Evolutionary conservation across 345 rosid genomes (phyloP).

Genomic region (Punica granatum): DNA sequence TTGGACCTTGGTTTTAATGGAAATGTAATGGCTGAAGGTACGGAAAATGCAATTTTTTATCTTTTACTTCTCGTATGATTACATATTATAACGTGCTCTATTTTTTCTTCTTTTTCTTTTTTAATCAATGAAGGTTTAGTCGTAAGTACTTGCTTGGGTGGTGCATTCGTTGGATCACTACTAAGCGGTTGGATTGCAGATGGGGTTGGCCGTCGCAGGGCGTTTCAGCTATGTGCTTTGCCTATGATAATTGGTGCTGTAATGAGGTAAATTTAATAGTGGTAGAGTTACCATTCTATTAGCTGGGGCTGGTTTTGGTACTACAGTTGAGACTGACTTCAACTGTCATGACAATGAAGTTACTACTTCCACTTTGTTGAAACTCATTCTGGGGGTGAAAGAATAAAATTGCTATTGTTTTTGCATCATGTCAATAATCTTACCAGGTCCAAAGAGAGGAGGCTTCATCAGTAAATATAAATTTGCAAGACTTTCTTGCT

Average conservation of each 20-base stretch:
- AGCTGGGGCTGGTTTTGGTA: neutral
- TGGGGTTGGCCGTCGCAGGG: conserved; percentile 87
- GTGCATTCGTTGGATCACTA: conserved; percentile 81
- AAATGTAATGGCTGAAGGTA: conserved; percentile 85
- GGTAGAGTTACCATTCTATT: conserved; percentile 50
- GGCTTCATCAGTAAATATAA: neutral
- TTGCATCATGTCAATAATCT: neutral
- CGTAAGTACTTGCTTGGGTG: conserved; percentile 89
- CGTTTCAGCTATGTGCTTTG: conserved; percentile 81
- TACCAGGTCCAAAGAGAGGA: neutral
- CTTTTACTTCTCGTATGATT: neutral
- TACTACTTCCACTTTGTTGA: neutral
- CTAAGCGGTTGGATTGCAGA: conserved; percentile 88
- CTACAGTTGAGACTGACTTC: neutral
- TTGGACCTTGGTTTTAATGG: conserved; percentile 79
- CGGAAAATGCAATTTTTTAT: neutral
- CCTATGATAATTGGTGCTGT: conserved; percentile 86
- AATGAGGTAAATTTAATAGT: conserved; percentile 70
- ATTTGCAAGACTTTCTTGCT: neutral
- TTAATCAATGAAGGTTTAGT: conserved; percentile 57
- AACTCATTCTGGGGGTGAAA: neutral
- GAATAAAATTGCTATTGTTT: neutral
- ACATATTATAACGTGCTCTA: neutral
- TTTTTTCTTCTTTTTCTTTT: conserved; percentile 10
- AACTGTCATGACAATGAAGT: neutral